Conservation (phyloP, 176 grass and related monocot genomes). For the Pharus latifolius region DNA sequence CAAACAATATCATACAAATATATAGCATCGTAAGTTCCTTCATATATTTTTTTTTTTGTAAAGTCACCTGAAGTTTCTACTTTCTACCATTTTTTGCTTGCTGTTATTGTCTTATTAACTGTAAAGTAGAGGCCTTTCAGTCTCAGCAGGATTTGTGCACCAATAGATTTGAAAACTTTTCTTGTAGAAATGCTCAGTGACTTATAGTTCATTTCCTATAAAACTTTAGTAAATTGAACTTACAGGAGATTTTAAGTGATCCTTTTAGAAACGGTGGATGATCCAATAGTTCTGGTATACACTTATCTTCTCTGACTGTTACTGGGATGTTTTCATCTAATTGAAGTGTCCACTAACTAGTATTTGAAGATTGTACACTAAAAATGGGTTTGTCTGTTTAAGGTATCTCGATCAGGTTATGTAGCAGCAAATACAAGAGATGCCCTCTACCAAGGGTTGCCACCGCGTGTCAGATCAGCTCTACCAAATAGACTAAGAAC, state of each 20-base stretch:
- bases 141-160: neutral
- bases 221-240: neutral
- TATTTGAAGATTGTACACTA: neutral
- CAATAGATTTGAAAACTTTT: neutral
- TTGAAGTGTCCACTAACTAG: neutral
- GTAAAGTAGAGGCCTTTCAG: neutral
- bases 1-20: constrained; percentile 82
- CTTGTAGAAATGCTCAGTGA: neutral
- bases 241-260: neutral
- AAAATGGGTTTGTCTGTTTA: constrained; percentile 2
- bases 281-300: too few relatives aligned
- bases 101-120: neutral
- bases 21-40: constrained; percentile 63
- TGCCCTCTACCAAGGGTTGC: constrained; percentile 77
- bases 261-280: neutral
- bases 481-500: constrained; percentile 57
- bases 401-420: constrained; percentile 79
- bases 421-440: constrained; percentile 68
- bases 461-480: constrained; percentile 50
- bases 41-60: neutral
- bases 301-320: too few relatives aligned
- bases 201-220: neutral
- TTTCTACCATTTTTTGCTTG: neutral
- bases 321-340: too few relatives aligned
- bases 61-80: neutral